These are phyloP conservation scores for Thinopyrum obtusiflorum DNA, from an alignment of 202 grass and related monocot species.

Conservation along the genomic window DNA sequence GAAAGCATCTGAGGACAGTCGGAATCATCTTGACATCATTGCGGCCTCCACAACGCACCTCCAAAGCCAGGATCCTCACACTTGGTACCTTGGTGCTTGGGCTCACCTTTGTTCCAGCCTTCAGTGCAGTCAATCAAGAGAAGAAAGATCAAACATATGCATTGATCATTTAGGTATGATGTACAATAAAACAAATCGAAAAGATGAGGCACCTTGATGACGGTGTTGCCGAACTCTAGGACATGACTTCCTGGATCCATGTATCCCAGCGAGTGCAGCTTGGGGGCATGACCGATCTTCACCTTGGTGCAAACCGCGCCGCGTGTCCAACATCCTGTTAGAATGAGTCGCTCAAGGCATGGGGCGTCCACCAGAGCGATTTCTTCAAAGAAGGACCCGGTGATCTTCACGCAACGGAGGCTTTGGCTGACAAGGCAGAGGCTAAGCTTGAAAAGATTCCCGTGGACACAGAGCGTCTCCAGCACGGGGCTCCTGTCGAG, in stretches of 20 bases:
- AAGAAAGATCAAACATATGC: background rate
- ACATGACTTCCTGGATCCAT: too few species aligned
- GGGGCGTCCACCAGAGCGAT: background rate
- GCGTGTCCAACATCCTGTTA: background rate
- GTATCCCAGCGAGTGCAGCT: too few species aligned
- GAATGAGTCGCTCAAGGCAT: background rate
- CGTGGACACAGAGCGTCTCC: background rate
- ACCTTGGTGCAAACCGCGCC: background rate
- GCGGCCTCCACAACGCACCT: too few species aligned
- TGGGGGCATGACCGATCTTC: too few species aligned
- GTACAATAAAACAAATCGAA: background rate
- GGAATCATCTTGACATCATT: too few species aligned
- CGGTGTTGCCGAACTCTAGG: too few species aligned
- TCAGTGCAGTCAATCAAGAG: background rate
- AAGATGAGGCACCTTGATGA: too few species aligned
- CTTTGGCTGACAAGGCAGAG: conserved; percentile 4
- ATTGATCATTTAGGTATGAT: background rate
- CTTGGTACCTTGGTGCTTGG: too few species aligned
- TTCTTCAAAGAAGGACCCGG: background rate
- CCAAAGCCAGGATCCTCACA: too few species aligned
- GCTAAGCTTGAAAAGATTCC: background rate
- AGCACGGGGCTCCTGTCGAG: background rate
- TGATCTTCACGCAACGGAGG: background rate
- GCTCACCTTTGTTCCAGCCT: too few species aligned
- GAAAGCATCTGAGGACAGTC: too few species aligned